Evolutionary conservation across 73 alveolate genomes (phyloP).

Genomic region (Tetrahymena malaccensis): DNA sequence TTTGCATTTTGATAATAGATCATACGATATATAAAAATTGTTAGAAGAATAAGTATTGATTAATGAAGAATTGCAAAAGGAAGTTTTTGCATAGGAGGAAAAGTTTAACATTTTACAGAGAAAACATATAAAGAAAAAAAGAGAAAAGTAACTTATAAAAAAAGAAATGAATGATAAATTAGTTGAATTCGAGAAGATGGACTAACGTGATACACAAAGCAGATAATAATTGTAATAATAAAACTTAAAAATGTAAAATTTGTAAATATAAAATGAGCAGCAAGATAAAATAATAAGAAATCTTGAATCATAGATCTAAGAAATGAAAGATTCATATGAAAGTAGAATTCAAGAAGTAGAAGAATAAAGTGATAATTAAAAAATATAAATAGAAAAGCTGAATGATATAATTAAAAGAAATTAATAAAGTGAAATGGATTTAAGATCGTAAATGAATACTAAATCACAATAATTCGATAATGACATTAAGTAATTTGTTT

Average conservation of each 20-base stretch:
- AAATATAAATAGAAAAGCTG: neutral
- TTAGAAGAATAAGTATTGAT: neutral
- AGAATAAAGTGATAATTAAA: neutral
- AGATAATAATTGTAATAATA: neutral
- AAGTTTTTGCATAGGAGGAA: neutral
- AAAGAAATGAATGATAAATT: neutral
- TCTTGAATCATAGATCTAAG: neutral
- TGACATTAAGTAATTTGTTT: neutral
- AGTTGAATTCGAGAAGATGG: neutral
- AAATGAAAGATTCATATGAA: neutral
- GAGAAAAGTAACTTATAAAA: neutral
- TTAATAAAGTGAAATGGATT: neutral
- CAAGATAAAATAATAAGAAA: neutral
- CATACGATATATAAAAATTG: neutral
- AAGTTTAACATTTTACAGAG: neutral
- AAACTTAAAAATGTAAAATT: neutral
- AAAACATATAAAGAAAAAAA: neutral
- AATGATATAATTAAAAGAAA: neutral
- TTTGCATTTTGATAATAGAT: neutral
- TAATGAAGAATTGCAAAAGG: neutral
- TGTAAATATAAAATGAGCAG: neutral
- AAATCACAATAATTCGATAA: neutral
- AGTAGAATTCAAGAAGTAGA: neutral
- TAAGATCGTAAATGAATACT: neutral
- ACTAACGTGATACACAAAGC: neutral